A percentile compares a stretch with the other conserved stretches of the same genome.
Evolutionary conservation across 1,284 basidiomycete species (phyloP).

Genomic region (Cutaneotrichosporon mucoides): DNA sequence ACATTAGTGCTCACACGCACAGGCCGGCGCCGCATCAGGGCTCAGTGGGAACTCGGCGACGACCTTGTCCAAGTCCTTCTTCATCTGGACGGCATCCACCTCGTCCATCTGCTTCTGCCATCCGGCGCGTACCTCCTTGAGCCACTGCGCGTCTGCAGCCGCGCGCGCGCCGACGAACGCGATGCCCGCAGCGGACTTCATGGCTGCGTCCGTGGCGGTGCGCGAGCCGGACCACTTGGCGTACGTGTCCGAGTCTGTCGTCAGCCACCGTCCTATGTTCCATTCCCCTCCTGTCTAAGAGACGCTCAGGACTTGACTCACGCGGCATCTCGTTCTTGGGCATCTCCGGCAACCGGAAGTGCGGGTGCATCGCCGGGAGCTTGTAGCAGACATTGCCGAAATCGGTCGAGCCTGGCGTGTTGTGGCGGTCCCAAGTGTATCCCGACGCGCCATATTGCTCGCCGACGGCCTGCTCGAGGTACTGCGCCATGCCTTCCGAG

Average conservation of each 20-base stretch:
- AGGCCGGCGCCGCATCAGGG: not conserved
- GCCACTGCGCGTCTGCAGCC: slow-evolving; percentile 4
- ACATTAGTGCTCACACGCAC: not conserved
- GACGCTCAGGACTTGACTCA: not conserved
- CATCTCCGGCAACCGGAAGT: slow-evolving; percentile 9
- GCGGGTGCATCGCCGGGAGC: slow-evolving; percentile 8
- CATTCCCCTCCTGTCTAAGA: too few relatives aligned
- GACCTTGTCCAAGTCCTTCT: not conserved
- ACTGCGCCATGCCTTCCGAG: slow-evolving; percentile 21
- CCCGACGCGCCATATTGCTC: not conserved
- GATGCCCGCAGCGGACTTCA: slow-evolving; percentile 5
- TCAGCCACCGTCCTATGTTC: not conserved
- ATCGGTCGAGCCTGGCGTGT: slow-evolving; percentile 9
- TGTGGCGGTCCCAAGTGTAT: slow-evolving; percentile 1
- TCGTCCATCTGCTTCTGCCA: slow-evolving; percentile 9
- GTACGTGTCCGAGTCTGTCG: slow-evolving; percentile 11
- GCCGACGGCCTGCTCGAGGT: slow-evolving; percentile 11
- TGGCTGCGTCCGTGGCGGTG: not conserved
- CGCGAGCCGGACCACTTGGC: slow-evolving; percentile 1
- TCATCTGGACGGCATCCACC: not conserved
- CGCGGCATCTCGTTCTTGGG: not conserved
- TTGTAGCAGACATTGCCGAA: slow-evolving; percentile 14
- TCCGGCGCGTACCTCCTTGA: not conserved
- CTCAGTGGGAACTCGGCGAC: slow-evolving; percentile 2
- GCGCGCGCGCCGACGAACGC: slow-evolving; percentile 5